Evolutionary conservation across 768 basidiomycete genomes (phyloP).

Genomic region (Galerina marginata): DNA sequence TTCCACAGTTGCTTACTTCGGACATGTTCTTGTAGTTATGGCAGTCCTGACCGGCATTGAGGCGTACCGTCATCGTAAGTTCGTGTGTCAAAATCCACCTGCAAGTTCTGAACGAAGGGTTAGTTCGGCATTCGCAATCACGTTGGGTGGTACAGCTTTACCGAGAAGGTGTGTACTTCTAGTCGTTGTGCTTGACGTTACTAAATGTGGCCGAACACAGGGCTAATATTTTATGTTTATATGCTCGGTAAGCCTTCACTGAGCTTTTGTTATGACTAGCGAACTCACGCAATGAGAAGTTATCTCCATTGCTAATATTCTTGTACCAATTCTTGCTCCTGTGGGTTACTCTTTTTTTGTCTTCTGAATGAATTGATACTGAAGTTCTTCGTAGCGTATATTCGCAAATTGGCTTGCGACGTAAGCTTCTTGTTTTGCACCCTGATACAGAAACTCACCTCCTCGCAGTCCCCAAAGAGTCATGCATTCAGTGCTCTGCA

Average conservation of each 20-base stretch:
- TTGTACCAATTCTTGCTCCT: constrained; percentile 42
- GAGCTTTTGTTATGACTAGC: background rate
- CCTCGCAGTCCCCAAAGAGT: constrained; percentile 44
- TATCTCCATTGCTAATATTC: constrained; percentile 44
- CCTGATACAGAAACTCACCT: background rate
- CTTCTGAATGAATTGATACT: background rate
- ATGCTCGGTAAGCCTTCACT: constrained; percentile 36
- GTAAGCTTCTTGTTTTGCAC: constrained; percentile 26
- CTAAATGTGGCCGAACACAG: constrained; percentile 21
- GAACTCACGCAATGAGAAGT: constrained; percentile 21
- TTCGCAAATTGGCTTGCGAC: constrained; percentile 50
- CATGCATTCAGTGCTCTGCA: constrained; percentile 48
- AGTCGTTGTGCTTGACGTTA: background rate
- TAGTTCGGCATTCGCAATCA: constrained; percentile 41
- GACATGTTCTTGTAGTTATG: constrained; percentile 33
- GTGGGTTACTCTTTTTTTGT: constrained; percentile 25
- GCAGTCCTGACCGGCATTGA: constrained; percentile 42
- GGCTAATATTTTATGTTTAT: constrained; percentile 46
- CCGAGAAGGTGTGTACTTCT: constrained; percentile 37
- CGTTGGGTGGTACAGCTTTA: constrained; percentile 45
- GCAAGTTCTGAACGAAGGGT: background rate
- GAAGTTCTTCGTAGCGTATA: constrained; percentile 25
- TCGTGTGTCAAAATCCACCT: background rate
- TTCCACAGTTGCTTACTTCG: background rate
- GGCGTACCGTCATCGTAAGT: constrained; percentile 43